These are phyloP conservation scores for Andrographis paniculata DNA, from an alignment of 305 asterid species.

Conservation along the genomic window DNA sequence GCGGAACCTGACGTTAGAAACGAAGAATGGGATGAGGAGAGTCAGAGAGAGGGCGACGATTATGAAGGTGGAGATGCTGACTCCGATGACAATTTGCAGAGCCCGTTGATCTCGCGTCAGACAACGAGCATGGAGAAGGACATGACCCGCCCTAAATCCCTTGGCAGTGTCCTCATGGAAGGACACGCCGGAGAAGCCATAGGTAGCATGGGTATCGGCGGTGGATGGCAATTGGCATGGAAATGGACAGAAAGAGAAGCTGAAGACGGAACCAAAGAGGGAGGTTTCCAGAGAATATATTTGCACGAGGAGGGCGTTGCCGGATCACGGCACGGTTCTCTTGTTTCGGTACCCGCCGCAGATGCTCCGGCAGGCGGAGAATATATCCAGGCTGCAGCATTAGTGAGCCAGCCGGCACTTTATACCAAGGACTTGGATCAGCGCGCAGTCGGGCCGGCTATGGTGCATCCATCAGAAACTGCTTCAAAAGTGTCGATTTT, in stretches of 20 bases:
- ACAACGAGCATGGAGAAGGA: conserved; percentile 59
- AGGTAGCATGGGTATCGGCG: conserved; percentile 76
- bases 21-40: conserved; percentile 89
- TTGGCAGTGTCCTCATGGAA: conserved; percentile 53
- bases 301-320: conserved; percentile 59
- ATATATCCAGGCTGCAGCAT: conserved; percentile 70
- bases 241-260: conserved; percentile 71
- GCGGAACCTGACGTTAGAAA: conserved; percentile 44
- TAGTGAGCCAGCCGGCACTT: conserved; percentile 79
- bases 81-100: conserved; percentile 58
- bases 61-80: conserved; percentile 35
- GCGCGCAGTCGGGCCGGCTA: conserved; percentile 72
- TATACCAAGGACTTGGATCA: conserved; percentile 53
- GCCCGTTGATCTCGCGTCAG: conserved; percentile 86
- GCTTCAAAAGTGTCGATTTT: conserved; percentile 36
- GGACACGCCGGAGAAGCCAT: conserved; percentile 42
- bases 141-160: conserved; percentile 34
- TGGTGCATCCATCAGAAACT: conserved; percentile 68
- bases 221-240: conserved; percentile 97
- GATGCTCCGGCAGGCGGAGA: conserved; percentile 47
- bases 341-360: conserved; percentile 62
- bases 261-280: conserved; percentile 64
- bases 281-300: conserved; percentile 76
- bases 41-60: conserved; percentile 61
- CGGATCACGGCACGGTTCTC: conserved; percentile 72